Base-by-base conservation (phyloP, 352 stramenopile genomes). In the Thraustotheca clavata region DNA sequence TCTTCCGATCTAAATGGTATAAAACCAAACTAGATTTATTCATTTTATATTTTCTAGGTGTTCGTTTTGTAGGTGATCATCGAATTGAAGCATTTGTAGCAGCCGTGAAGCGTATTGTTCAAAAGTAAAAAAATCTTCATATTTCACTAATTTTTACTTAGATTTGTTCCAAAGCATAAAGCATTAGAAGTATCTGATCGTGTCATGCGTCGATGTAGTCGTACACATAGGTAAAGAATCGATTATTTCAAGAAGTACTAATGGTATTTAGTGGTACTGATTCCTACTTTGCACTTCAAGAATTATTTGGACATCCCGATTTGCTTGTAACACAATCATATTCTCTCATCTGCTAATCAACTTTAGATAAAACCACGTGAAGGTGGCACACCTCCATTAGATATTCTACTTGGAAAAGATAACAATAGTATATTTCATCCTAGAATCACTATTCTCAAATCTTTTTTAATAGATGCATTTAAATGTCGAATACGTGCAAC, bases 251-350 rank as follows among this genome's bases (percentile, higher is more conserved):
- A 4, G 18, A 12, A 43, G 7, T 20, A 39, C 20, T 57, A 16
- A 20, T 43, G 38, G 38, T 50, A 2, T 18, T n/a, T 20, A 90
- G 78, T 60, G 82, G 79, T 36, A 76, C 77, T 9, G 82, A 89
- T 69, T 88, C 79, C 60, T 88, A 86, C 67, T 91, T 88, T 70
- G 79, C 81, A 9, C 71, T 87, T 18, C 67, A 86, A 52, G 77
- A 91, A 60, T 76, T 89, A 29, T 85, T 91, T 62, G 70, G 76
- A 2, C 52, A 55, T 32, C 70, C 79, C 9, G 71, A 86, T 14
- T 67, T 88, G 26, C 71, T 91, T 59, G 79, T 87, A 57, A 49
- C 69, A 26, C 22, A 50, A 14, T 50, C 43, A 14, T 50, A 16
- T 43, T n/a, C n/a, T n/a, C n/a, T n/a, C n/a, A n/a, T n/a, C n/a